Base-by-base conservation (phyloP, 495 filamentous ascomycete genomes). In the Hypoxylon lienhwacheense region DNA sequence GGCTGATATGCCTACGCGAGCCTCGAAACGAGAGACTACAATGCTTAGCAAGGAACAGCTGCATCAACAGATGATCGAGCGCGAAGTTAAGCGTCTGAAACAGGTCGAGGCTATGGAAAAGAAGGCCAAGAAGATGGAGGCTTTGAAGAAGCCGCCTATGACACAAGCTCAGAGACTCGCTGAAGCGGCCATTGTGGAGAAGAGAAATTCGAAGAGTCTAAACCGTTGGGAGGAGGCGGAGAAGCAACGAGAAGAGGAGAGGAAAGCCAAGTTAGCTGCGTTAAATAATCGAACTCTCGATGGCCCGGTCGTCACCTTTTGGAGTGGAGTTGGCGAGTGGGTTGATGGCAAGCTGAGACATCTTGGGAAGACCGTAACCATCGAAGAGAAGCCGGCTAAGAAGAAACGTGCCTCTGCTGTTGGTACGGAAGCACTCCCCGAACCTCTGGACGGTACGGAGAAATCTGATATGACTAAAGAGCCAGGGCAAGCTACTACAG, bases 161-260 rank as follows among this genome's bases (percentile, higher is more conserved):
- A 95, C 90, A 16, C 93, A 97, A 67, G 88, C 77, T n/a, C 85
- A 97, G 53, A 85, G 89, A 25, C 74, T 98, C 31, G 83, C 81
- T 8, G 89, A 95, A 67, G 93, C 92, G 16, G 90, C 85, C 19
- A 73, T 85, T 59, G 82, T 91, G 21, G 92, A 97, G 68, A 84
- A 84, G 68, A 73, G 81, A 51, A 98, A 97, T 62, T 80, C 85
- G 41, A 95, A 92, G 76, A 96, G 89, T 74, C 70, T 98, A 61
- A 95, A 90, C 61, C 80, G 87, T 29, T 98, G 93, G 92, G 92
- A 97, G 70, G 87, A 89, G 66, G 85, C 85, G 10, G 93, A 98
- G 73, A 88, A 88, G 72, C 80, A 82, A 61, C 82, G 91, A 52
- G 85, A 89, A 19, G 90, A 93, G 64, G 89, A 92, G 68, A 77